A percentile compares a stretch with the other conserved stretches of the same genome.
These are phyloP conservation scores for Quercus phellos DNA, from an alignment of 331 rosid species.

Conservation along the genomic window DNA sequence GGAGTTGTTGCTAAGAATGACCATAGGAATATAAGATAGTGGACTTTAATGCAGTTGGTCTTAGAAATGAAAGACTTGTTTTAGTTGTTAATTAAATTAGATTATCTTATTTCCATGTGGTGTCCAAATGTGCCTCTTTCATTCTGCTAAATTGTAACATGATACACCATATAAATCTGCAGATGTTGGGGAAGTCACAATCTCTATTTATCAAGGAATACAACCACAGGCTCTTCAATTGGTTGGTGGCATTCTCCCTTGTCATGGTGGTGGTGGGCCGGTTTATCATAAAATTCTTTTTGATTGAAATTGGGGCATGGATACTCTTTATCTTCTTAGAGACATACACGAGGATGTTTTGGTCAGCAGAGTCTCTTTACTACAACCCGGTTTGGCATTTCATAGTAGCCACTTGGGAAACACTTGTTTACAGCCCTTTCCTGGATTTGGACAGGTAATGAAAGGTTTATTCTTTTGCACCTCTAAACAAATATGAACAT, in stretches of 20 bases:
- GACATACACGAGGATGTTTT: slow-evolving; percentile 93
- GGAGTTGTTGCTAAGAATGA: not conserved
- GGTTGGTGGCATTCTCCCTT: slow-evolving; percentile 95
- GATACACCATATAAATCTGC: slow-evolving; percentile 28
- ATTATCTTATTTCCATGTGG: not conserved
- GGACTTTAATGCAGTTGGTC: not conserved
- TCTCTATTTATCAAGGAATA: slow-evolving; percentile 79
- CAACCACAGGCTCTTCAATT: slow-evolving; percentile 87
- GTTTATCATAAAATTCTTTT: slow-evolving; percentile 66
- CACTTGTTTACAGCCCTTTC: slow-evolving; percentile 83
- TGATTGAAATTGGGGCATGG: slow-evolving; percentile 92
- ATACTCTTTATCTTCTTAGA: slow-evolving; percentile 84
- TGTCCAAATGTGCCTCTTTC: not conserved
- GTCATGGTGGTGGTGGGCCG: slow-evolving; percentile 90
- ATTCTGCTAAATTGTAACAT: slow-evolving; percentile 14
- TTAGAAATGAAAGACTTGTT: slow-evolving; percentile 2
- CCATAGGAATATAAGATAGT: not conserved
- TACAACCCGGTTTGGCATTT: slow-evolving; percentile 85
- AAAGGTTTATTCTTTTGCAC: slow-evolving; percentile 2
- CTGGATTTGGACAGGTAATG: slow-evolving; percentile 91
- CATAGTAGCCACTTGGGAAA: slow-evolving; percentile 85
- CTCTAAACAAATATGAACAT: not conserved
- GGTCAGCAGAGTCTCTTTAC: slow-evolving; percentile 92
- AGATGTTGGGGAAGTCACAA: slow-evolving; percentile 85
- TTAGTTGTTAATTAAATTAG: not conserved